phyloP scores from a whole-genome alignment of 1,284 basidiomycete species.

The Boletus holoroseus region DNA sequence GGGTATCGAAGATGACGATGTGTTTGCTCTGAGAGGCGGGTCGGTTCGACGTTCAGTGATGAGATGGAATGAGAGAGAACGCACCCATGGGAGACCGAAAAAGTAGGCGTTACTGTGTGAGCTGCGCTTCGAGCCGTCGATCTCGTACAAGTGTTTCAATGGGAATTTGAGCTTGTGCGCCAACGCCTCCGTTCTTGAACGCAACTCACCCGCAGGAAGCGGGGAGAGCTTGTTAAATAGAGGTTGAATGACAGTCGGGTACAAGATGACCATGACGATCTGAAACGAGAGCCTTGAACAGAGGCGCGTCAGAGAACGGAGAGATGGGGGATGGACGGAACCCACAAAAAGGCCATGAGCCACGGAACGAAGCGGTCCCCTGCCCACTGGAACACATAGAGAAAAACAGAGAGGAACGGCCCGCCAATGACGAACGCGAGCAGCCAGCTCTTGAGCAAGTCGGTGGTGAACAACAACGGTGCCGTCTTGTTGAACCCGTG shows the following conservation, averaged over 20 bases:
- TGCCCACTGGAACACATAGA: slow-evolving; percentile 89
- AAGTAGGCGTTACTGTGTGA: slow-evolving; percentile 96
- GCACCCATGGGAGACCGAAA: slow-evolving; percentile 87
- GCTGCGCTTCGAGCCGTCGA: slow-evolving; percentile 93
- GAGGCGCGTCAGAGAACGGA: neutral
- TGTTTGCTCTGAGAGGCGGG: slow-evolving; percentile 60
- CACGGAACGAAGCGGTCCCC: slow-evolving; percentile 86
- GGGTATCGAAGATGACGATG: slow-evolving; percentile 96
- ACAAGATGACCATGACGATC: slow-evolving; percentile 78
- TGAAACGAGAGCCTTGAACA: slow-evolving; percentile 71
- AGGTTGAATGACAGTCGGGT: slow-evolving; percentile 89
- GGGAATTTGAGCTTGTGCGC: slow-evolving; percentile 86
- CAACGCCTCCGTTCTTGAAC: slow-evolving; percentile 68
- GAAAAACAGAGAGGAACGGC: slow-evolving; percentile 83
- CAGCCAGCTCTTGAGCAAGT: slow-evolving; percentile 76
- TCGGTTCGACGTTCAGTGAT: neutral
- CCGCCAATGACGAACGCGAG: slow-evolving; percentile 75
- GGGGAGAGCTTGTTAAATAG: slow-evolving; percentile 96
- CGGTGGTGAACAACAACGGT: slow-evolving; percentile 64
- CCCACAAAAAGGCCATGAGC: slow-evolving; percentile 81
- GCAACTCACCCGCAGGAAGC: slow-evolving; percentile 69
- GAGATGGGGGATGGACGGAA: slow-evolving; percentile 2
- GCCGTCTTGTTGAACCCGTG: slow-evolving; percentile 98
- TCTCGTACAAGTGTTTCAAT: slow-evolving; percentile 91
- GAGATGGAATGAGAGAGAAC: neutral